These are phyloP conservation scores for Thermoascus crustaceus DNA, from an alignment of 2,329 filamentous ascomycete species.

Conservation along the genomic window DNA sequence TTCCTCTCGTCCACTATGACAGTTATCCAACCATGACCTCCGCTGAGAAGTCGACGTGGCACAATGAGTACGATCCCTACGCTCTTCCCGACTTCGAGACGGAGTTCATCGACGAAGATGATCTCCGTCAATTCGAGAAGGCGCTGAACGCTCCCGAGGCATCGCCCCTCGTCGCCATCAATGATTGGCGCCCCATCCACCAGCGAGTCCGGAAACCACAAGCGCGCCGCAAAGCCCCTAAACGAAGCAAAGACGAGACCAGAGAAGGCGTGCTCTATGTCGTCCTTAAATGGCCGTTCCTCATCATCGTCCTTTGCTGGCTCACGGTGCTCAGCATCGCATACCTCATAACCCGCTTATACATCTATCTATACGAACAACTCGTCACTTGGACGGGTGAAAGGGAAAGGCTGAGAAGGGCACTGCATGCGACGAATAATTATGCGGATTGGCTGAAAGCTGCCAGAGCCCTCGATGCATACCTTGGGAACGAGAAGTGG, in stretches of 20 bases:
- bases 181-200: slow-evolving; percentile 89
- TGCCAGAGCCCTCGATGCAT: slow-evolving; percentile 69
- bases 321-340: slow-evolving; percentile 61
- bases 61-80: slow-evolving; percentile 58
- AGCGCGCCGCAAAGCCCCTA: slow-evolving; percentile 35
- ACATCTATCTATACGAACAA: slow-evolving; percentile 89
- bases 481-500: slow-evolving; percentile 61
- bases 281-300: slow-evolving; percentile 83
- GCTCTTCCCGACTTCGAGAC: slow-evolving; percentile 69
- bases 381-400: slow-evolving; percentile 81
- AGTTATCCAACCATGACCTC: slow-evolving; percentile 25
- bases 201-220: slow-evolving; percentile 53
- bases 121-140: slow-evolving; percentile 69
- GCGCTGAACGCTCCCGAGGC: slow-evolving; percentile 77
- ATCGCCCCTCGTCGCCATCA: slow-evolving; percentile 73
- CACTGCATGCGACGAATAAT: slow-evolving; percentile 61
- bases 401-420: slow-evolving; percentile 61
- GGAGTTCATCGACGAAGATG: slow-evolving; percentile 65
- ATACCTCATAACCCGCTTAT: slow-evolving; percentile 75
- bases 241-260: slow-evolving; percentile 76
- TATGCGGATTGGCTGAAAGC: slow-evolving; percentile 79
- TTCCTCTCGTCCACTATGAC: slow-evolving; percentile 1
- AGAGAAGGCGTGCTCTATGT: slow-evolving; percentile 87
- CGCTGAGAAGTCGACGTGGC: slow-evolving; percentile 16
- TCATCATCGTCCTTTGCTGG: slow-evolving; percentile 74